Evolutionary conservation across 164 flowering plant genomes (phyloP), one percentile per base, ranked within the genome.

Genomic region (Dillenia suffruticosa): DNA sequence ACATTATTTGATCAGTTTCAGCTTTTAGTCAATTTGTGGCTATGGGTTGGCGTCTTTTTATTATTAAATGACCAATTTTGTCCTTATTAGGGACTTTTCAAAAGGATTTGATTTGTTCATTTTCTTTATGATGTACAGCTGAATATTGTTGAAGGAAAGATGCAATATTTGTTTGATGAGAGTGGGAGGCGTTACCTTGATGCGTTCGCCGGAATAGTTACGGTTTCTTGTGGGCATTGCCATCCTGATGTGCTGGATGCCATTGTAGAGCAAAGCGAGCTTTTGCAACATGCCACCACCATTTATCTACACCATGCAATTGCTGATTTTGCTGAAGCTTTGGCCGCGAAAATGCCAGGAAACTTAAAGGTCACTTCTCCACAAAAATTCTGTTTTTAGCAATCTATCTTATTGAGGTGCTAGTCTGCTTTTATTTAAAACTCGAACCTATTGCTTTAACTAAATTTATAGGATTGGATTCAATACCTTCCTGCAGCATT

Each of bases 331-430:
- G 99, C 97, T 5, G 99, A 94, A 77, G 97, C 88, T 12, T 72
- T 94, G 46, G 99, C 96, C 10, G 78, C 90, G 9, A 94, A 91
- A 77, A 94, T 94, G 99, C 96, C 99, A 2, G 96, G 97, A 65
- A 82, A 91, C 68, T 83, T 94, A 0, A 94, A 94, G 97, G 99
- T 93, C 48, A 1, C 7, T 62, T 58, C 26, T 61, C 43, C 17
- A 7, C 3, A 0, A 2, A 26, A 26, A 26, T 26, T 26, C 32
- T 26, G 32, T 26, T 26, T 26, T 26, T 26, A 26, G 32, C 32
- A 26, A 26, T 26, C 5, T 26, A 26, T 26, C 32, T 4, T 5
- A 26, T 26, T 26, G 2, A 26, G 5, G 32, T 26, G 32, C 32
- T 1, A 26, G 32, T 26, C 32, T 26, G 32, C 32, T 26, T 26